Evolutionary conservation across 495 filamentous ascomycete genomes (phyloP).

Genomic region (Saxophila tyrrhenica): DNA sequence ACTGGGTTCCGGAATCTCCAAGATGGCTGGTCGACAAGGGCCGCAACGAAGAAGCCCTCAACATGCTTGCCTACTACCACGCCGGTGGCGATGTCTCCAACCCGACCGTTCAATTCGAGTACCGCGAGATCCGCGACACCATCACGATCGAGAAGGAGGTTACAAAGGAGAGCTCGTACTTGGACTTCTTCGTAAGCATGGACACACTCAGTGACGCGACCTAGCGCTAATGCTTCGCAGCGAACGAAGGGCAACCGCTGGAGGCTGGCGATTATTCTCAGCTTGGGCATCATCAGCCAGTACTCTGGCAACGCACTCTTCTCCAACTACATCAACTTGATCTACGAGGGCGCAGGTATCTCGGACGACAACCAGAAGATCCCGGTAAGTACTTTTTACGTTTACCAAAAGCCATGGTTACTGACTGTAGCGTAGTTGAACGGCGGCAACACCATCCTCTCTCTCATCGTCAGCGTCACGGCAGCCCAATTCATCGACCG

Average conservation of each 20-base stretch:
- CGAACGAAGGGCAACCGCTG: slow-evolving; percentile 57
- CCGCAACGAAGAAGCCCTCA: slow-evolving; percentile 21
- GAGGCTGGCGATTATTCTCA: slow-evolving; percentile 45
- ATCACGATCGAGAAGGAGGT: slow-evolving; percentile 29
- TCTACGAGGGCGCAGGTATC: slow-evolving; percentile 49
- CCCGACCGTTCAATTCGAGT: slow-evolving; percentile 50
- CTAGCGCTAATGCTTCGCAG: too few relatives aligned
- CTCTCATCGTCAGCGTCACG: slow-evolving; percentile 10
- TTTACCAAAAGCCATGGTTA: slow-evolving; percentile 7
- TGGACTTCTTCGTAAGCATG: slow-evolving; percentile 56
- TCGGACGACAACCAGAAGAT: slow-evolving; percentile 14
- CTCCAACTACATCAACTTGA: slow-evolving; percentile 50
- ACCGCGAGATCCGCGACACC: slow-evolving; percentile 29
- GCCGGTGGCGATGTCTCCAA: slow-evolving; percentile 44
- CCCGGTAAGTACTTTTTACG: background rate
- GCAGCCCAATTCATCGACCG: slow-evolving; percentile 11
- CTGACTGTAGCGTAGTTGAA: slow-evolving; percentile 8
- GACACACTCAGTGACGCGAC: too few relatives aligned
- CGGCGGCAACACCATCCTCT: slow-evolving; percentile 7
- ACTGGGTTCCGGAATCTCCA: slow-evolving; percentile 17
- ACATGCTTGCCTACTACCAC: slow-evolving; percentile 30
- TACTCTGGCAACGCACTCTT: slow-evolving; percentile 54
- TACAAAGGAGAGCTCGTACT: slow-evolving; percentile 28
- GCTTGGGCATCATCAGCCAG: slow-evolving; percentile 54
- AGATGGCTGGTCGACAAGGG: slow-evolving; percentile 16